Conservation (phyloP, 495 filamentous ascomycete genomes). For the Aspergillus indologenus region DNA sequence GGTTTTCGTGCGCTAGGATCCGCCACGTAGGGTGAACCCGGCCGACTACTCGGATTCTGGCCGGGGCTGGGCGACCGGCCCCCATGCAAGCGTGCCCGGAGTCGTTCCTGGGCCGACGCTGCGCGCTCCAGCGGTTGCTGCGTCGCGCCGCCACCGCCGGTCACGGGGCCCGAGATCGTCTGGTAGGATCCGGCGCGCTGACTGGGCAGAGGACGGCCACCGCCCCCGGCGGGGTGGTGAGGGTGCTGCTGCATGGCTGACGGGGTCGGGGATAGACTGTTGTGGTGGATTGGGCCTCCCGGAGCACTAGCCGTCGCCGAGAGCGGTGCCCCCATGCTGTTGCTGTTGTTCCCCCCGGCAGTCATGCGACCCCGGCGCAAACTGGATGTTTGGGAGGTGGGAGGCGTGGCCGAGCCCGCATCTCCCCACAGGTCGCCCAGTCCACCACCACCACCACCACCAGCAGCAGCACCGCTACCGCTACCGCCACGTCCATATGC, state of each 20-base stretch:
- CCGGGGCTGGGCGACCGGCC: slow-evolving; percentile 43
- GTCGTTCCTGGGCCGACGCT: slow-evolving; percentile 61
- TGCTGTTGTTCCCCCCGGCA: slow-evolving; percentile 3
- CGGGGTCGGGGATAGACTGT: slow-evolving; percentile 18
- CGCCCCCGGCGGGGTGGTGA: slow-evolving; percentile 41
- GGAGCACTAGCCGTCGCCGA: slow-evolving; percentile 12
- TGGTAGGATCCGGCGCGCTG: slow-evolving; percentile 74
- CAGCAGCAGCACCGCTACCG: no score
- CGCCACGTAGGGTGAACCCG: slow-evolving; percentile 17
- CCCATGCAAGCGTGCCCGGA: slow-evolving; percentile 64
- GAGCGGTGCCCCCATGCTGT: slow-evolving; percentile 8
- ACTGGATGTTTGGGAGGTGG: slow-evolving; percentile 50
- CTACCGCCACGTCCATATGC: slow-evolving; percentile 37
- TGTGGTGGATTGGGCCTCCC: slow-evolving; percentile 8
- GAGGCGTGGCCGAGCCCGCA: slow-evolving; percentile 41
- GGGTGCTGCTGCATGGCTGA: slow-evolving; percentile 17
- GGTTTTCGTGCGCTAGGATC: slow-evolving; percentile 39
- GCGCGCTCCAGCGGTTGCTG: slow-evolving; percentile 49
- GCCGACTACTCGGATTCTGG: slow-evolving; percentile 17
- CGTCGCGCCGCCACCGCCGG: slow-evolving; percentile 25
- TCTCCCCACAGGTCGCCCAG: slow-evolving; percentile 87
- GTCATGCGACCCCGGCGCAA: slow-evolving; percentile 47
- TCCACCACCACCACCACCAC: slow-evolving; percentile 48
- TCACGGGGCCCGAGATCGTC: slow-evolving; percentile 21
- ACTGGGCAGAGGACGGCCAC: slow-evolving; percentile 62